Evolutionary conservation across 2,329 filamentous ascomycete species (phyloP).

Genomic region (Sarocladium kiliense): DNA sequence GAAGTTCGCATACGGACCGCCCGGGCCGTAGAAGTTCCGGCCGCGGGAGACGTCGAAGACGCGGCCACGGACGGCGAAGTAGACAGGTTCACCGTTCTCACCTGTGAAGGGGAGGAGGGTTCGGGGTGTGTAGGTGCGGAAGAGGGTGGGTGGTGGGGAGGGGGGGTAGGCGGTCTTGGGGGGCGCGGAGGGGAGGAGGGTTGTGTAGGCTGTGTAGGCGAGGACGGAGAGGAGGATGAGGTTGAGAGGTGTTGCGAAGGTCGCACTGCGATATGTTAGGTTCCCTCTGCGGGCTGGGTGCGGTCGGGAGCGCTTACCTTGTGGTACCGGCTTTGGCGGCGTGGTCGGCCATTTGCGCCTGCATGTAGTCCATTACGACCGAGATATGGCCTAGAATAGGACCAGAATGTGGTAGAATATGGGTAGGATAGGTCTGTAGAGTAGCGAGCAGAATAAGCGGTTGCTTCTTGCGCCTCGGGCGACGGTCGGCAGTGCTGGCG

Average conservation of each 20-base stretch:
- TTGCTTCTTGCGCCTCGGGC: no score
- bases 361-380: conserved; percentile 8
- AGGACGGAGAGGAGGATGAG: conserved; percentile 25
- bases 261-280: not conserved
- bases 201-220: conserved; percentile 52
- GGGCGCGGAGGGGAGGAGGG: conserved; percentile 45
- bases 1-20: conserved; percentile 93
- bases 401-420: not conserved
- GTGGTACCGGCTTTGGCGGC: conserved; percentile 3
- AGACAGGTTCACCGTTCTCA: conserved; percentile 66
- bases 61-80: conserved; percentile 82
- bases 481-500: no score
- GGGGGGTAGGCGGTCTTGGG: conserved; percentile 45
- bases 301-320: not conserved
- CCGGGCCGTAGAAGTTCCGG: conserved; percentile 92
- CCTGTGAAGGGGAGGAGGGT: conserved; percentile 87
- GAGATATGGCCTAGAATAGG: not conserved
- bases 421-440: no score
- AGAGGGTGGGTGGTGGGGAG: conserved; percentile 49
- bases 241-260: conserved; percentile 14
- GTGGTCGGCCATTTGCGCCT: conserved; percentile 8
- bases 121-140: conserved; percentile 66
- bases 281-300: not conserved
- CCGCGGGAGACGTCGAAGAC: conserved; percentile 88
- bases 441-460: no score